A percentile compares a stretch with the other conserved stretches of the same genome.
phyloP scores from a whole-genome alignment of 1,284 basidiomycete genomes.

The Ganoderma resinaceum region DNA sequence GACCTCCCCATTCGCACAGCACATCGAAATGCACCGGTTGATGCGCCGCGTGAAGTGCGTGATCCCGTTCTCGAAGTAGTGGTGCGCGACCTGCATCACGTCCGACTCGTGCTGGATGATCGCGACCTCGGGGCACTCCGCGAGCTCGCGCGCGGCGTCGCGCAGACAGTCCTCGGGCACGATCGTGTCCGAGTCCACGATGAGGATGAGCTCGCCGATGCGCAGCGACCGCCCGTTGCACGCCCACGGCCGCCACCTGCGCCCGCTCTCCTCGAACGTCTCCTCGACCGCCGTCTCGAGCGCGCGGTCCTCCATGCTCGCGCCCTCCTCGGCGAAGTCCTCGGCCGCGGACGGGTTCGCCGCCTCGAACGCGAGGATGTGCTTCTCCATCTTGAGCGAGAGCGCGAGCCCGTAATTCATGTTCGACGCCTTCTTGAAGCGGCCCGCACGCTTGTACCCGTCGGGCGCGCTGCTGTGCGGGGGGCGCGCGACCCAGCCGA shows the following conservation, averaged over 20 bases:
- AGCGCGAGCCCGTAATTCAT: constrained; percentile 63
- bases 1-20: constrained; percentile 80
- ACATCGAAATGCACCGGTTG: constrained; percentile 79
- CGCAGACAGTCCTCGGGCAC: constrained; percentile 88
- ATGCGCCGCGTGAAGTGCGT: constrained; percentile 85
- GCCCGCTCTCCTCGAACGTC: constrained; percentile 62
- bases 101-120: constrained; percentile 88
- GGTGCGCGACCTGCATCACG: constrained; percentile 86
- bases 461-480: constrained; percentile 49
- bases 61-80: constrained; percentile 89
- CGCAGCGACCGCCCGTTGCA: constrained; percentile 63
- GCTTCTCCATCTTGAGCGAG: constrained; percentile 58
- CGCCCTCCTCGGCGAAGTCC: too few relatives aligned
- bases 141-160: constrained; percentile 84
- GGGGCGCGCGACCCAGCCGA: constrained; percentile 64
- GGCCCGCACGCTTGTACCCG: constrained; percentile 60
- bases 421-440: constrained; percentile 70
- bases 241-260: constrained; percentile 69
- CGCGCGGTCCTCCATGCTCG: constrained; percentile 73
- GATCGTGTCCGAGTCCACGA: constrained; percentile 86
- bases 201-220: constrained; percentile 70
- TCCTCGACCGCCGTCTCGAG: constrained; percentile 73
- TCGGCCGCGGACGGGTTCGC: too few relatives aligned
- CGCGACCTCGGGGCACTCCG: constrained; percentile 79
- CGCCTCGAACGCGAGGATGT: constrained; percentile 54